Conservation (phyloP, 306 rosid genomes). For the Quercus parvula region DNA sequence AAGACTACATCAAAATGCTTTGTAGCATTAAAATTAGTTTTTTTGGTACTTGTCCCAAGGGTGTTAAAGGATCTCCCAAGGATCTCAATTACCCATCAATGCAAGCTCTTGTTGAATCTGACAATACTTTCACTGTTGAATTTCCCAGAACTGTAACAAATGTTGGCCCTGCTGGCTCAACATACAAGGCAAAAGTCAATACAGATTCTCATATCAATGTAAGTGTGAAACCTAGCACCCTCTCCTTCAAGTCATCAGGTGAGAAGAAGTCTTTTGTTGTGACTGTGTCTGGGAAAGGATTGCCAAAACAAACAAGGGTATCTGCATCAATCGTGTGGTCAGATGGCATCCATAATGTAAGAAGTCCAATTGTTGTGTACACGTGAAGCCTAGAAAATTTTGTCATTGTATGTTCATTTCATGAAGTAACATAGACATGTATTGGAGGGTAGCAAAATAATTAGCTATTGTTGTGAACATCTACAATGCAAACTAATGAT, state of each 20-base stretch:
- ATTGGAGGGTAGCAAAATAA: too few species aligned
- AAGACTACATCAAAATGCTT: conserved; percentile 27
- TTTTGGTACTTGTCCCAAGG: too few species aligned
- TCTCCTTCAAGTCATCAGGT: conserved; percentile 26
- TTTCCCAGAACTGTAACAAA: conserved; percentile 32
- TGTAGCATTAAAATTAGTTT: conserved; percentile 2
- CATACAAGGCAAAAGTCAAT: conserved; percentile 15
- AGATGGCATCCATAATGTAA: conserved; percentile 28
- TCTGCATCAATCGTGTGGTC: conserved; percentile 32
- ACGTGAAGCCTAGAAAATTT: too few species aligned
- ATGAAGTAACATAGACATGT: too few species aligned
- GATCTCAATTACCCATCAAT: conserved; percentile 37
- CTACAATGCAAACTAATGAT: too few species aligned
- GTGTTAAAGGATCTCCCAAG: neutral
- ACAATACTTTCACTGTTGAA: neutral
- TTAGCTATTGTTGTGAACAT: too few species aligned
- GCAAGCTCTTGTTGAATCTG: neutral
- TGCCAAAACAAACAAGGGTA: neutral
- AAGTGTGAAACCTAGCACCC: conserved; percentile 22
- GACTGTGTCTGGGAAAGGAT: conserved; percentile 7
- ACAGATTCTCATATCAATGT: conserved; percentile 1
- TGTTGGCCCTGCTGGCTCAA: conserved; percentile 31
- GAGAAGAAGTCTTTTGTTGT: conserved; percentile 34
- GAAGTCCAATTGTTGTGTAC: conserved; percentile 26
- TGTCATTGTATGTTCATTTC: too few species aligned